Percentiles rank a stretch among this genome's conserved stretches.
Evolutionary conservation across 257 asterid species (phyloP).

Genomic region (Solanum okadae): DNA sequence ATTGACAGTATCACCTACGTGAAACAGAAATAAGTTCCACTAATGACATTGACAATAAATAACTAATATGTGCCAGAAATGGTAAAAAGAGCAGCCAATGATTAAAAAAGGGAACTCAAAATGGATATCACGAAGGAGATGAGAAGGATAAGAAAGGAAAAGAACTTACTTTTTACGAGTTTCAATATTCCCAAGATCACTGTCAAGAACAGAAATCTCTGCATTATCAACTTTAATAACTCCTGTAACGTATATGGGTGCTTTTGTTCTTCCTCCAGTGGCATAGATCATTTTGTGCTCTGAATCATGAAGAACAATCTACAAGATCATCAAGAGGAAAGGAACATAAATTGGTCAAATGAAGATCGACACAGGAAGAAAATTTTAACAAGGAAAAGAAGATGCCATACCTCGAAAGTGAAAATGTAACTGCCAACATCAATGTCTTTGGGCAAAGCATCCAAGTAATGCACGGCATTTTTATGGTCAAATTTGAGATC

Average conservation of each 20-base stretch:
- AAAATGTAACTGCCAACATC: constrained; percentile 71
- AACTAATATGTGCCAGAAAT: not conserved
- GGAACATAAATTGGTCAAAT: not conserved
- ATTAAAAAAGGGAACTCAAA: not conserved
- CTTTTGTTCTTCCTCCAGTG: constrained; percentile 87
- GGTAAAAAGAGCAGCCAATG: not conserved
- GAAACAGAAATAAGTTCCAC: not conserved
- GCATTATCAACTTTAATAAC: constrained; percentile 48
- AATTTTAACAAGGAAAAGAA: not conserved
- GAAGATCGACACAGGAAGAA: not conserved
- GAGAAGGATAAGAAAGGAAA: constrained; percentile 5
- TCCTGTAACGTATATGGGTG: constrained; percentile 65
- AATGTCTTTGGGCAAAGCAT: constrained; percentile 46
- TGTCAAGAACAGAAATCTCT: constrained; percentile 69
- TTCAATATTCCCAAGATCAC: constrained; percentile 72
- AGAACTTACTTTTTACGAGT: constrained; percentile 60
- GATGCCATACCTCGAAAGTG: constrained; percentile 64
- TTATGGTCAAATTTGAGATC: constrained; percentile 61
- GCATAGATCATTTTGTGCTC: constrained; percentile 66
- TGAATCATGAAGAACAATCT: constrained; percentile 66
- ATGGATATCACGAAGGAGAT: not conserved
- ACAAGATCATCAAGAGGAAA: not conserved
- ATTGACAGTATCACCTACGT: not conserved
- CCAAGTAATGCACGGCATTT: constrained; percentile 57
- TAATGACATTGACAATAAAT: not conserved